phyloP scores from a whole-genome alignment of 257 asterid species.

The Ilex aquifolium region DNA sequence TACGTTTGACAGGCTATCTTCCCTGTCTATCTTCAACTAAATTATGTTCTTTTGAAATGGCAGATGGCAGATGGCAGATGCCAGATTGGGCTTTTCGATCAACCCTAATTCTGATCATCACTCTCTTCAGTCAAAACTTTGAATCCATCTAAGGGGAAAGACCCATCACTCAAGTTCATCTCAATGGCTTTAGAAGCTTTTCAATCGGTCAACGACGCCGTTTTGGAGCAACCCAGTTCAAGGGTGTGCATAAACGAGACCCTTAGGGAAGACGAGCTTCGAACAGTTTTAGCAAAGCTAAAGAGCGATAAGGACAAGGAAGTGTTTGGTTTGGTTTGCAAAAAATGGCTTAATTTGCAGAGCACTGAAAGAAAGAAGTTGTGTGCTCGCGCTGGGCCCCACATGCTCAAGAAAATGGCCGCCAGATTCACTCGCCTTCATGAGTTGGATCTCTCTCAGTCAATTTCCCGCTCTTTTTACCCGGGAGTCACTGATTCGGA shows the following conservation, averaged over 20 bases:
- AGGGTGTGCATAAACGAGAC: constrained; percentile 46
- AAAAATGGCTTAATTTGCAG: constrained; percentile 83
- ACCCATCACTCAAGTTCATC: too few relatives aligned
- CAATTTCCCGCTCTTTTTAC: constrained; percentile 74
- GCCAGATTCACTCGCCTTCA: constrained; percentile 65
- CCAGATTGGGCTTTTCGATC: too few relatives aligned
- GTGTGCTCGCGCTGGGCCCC: constrained; percentile 89
- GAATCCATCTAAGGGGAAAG: too few relatives aligned
- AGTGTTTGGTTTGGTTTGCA: constrained; percentile 82
- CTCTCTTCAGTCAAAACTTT: too few relatives aligned
- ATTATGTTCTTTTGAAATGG: too few relatives aligned
- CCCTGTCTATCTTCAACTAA: too few relatives aligned
- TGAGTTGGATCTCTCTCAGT: constrained; percentile 83
- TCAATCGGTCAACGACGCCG: constrained; percentile 3
- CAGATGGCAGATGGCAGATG: too few relatives aligned
- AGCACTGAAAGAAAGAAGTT: constrained; percentile 74
- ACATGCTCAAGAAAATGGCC: constrained; percentile 73
- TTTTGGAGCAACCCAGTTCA: neutral
- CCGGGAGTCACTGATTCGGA: constrained; percentile 93
- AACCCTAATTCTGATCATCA: too few relatives aligned
- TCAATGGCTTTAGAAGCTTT: too few relatives aligned
- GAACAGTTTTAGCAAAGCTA: constrained; percentile 51
- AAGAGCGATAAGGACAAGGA: constrained; percentile 62
- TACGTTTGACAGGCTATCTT: too few relatives aligned
- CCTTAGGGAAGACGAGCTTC: constrained; percentile 80